phyloP scores from a whole-genome alignment of 1,284 basidiomycete genomes.

The Ganoderma sp. region DNA sequence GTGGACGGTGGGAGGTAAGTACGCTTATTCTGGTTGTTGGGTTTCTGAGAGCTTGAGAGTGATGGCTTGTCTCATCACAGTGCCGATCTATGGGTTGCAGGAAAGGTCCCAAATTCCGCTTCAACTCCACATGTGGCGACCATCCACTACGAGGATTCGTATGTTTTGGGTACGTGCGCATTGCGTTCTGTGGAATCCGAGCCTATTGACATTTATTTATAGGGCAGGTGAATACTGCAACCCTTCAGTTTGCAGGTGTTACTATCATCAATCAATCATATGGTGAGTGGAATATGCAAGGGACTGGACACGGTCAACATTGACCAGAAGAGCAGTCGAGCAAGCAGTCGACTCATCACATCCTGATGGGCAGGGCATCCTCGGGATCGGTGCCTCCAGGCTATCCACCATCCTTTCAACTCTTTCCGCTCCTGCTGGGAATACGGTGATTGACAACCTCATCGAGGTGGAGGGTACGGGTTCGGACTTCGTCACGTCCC shows the following conservation, averaged over 20 bases:
- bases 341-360: slow-evolving; percentile 33
- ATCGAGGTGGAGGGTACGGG: slow-evolving; percentile 37
- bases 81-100: slow-evolving; percentile 66
- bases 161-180: slow-evolving; percentile 47
- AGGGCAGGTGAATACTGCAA: slow-evolving; percentile 59
- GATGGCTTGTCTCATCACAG: slow-evolving; percentile 34
- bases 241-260: slow-evolving; percentile 58
- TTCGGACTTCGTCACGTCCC: slow-evolving; percentile 59
- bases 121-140: slow-evolving; percentile 36
- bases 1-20: slow-evolving; percentile 79
- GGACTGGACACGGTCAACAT: neutral
- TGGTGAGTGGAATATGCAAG: slow-evolving; percentile 47
- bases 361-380: slow-evolving; percentile 40
- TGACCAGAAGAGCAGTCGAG: slow-evolving; percentile 28
- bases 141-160: slow-evolving; percentile 57
- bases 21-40: neutral
- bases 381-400: slow-evolving; percentile 47
- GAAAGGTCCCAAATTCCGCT: slow-evolving; percentile 47
- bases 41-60: neutral
- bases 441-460: slow-evolving; percentile 60
- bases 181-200: neutral
- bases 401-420: slow-evolving; percentile 38
- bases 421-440: slow-evolving; percentile 40
- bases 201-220: neutral
- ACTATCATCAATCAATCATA: slow-evolving; percentile 63